Evolutionary conservation across 306 rosid species (phyloP).

Genomic region (Trifolium pratense): DNA sequence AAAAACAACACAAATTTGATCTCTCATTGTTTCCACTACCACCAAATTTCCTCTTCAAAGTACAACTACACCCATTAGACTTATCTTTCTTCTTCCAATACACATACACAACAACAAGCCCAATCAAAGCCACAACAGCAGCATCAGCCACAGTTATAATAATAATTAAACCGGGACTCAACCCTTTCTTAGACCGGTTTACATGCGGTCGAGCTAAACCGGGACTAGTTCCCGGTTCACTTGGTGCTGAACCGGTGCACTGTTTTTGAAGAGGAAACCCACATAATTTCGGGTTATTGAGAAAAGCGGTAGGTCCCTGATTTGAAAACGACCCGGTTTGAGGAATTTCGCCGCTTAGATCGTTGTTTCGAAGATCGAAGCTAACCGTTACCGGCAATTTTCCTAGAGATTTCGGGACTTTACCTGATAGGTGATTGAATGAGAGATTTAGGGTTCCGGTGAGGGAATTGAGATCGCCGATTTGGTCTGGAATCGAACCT

Average conservation of each 20-base stretch:
- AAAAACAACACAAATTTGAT: conserved; percentile 30
- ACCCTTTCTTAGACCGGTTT: conserved; percentile 46
- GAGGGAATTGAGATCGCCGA: conserved; percentile 66
- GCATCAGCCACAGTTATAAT: conserved; percentile 88
- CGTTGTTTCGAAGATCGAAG: conserved; percentile 79
- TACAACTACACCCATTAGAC: conserved; percentile 80
- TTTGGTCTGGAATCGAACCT: conserved; percentile 69
- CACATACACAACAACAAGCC: conserved; percentile 68
- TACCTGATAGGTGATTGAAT: conserved; percentile 75
- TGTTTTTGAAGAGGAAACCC: conserved; percentile 86
- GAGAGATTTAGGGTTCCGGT: conserved; percentile 90
- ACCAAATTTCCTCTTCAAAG: conserved; percentile 70
- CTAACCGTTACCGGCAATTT: conserved; percentile 77
- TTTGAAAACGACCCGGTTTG: conserved; percentile 89
- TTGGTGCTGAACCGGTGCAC: conserved; percentile 54
- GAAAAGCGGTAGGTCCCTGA: conserved; percentile 96
- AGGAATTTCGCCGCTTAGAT: conserved; percentile 86
- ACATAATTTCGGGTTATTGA: conserved; percentile 72
- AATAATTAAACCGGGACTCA: conserved; percentile 77
- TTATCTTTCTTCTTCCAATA: conserved; percentile 85
- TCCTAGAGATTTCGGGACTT: conserved; percentile 72
- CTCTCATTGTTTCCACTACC: conserved; percentile 58
- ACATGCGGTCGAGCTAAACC: conserved; percentile 37
- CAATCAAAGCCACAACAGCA: conserved; percentile 75
- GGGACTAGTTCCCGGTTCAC: conserved; percentile 46